Evolutionary conservation across 352 stramenopile genomes (phyloP).

Genomic region (Phytopythium ostracodes): DNA sequence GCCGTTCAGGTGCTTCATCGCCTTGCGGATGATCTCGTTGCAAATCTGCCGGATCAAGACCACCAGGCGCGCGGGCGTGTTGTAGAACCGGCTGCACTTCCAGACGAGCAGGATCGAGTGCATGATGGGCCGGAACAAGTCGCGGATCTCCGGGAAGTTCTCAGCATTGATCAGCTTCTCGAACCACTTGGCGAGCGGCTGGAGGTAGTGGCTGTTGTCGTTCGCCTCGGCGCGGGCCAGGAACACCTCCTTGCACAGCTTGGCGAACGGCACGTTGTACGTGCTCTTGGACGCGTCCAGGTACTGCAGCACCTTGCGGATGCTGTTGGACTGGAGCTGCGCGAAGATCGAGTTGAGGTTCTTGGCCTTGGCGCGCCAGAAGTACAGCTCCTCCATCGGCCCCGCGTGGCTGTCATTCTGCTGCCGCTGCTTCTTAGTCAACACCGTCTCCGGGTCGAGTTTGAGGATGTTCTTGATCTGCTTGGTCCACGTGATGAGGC

Average conservation of each 20-base stretch:
- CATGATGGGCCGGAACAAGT: slow-evolving; percentile 83
- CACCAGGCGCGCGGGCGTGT: slow-evolving; percentile 83
- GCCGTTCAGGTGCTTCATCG: slow-evolving; percentile 67
- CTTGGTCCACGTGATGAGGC: slow-evolving; percentile 93
- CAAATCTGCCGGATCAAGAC: slow-evolving; percentile 87
- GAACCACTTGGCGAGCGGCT: slow-evolving; percentile 68
- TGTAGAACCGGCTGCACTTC: slow-evolving; percentile 91
- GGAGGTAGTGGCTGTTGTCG: slow-evolving; percentile 84
- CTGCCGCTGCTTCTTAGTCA: slow-evolving; percentile 52
- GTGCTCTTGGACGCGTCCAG: slow-evolving; percentile 87
- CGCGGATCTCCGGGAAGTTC: slow-evolving; percentile 49
- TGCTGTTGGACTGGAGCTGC: slow-evolving; percentile 84
- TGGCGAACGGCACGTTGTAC: slow-evolving; percentile 91
- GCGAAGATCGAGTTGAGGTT: slow-evolving; percentile 91
- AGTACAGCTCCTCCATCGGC: slow-evolving; percentile 85
- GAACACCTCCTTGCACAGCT: slow-evolving; percentile 92
- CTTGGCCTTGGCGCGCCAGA: slow-evolving; percentile 80
- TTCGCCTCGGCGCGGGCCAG: slow-evolving; percentile 82
- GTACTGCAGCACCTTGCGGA: slow-evolving; percentile 86
- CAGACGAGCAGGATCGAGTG: slow-evolving; percentile 88
- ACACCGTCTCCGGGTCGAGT: slow-evolving; percentile 76
- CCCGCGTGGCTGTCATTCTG: slow-evolving; percentile 41
- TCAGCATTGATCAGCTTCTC: slow-evolving; percentile 27
- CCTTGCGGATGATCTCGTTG: slow-evolving; percentile 86
- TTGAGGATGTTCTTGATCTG: slow-evolving; percentile 94